phyloP scores from a whole-genome alignment of 495 filamentous ascomycete species.

The Thermochaetoides thermophila region DNA sequence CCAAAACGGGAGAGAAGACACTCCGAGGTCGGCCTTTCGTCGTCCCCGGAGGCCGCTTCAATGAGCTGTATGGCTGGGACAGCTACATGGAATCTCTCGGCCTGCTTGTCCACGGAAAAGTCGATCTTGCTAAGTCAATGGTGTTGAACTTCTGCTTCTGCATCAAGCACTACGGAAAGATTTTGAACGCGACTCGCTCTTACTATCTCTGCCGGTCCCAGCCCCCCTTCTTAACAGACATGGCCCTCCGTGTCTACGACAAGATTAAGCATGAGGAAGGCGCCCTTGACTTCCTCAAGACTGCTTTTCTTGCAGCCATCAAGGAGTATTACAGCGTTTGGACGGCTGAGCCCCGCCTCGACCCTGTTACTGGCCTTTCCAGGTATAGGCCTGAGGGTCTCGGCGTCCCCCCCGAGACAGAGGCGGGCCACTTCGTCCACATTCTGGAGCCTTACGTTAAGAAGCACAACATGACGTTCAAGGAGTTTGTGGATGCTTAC shows the following conservation, averaged over 20 bases:
- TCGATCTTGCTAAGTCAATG: slow-evolving; percentile 81
- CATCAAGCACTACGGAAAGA: slow-evolving; percentile 96
- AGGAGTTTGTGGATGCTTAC: slow-evolving; percentile 75
- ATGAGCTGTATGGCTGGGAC: slow-evolving; percentile 95
- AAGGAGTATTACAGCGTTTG: slow-evolving; percentile 94
- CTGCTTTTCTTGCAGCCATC: slow-evolving; percentile 74
- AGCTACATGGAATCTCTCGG: slow-evolving; percentile 93
- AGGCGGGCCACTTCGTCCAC: slow-evolving; percentile 75
- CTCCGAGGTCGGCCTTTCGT: slow-evolving; percentile 81
- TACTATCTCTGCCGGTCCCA: slow-evolving; percentile 92
- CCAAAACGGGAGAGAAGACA: slow-evolving; percentile 46
- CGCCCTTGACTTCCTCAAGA: slow-evolving; percentile 60
- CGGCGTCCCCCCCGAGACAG: slow-evolving; percentile 89
- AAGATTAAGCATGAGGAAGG: slow-evolving; percentile 69
- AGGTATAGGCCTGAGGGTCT: slow-evolving; percentile 79
- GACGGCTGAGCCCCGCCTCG: slow-evolving; percentile 65
- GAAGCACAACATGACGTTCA: slow-evolving; percentile 67
- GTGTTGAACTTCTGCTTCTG: slow-evolving; percentile 92
- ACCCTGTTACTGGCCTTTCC: slow-evolving; percentile 69
- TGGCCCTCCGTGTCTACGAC: slow-evolving; percentile 82
- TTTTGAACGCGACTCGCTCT: slow-evolving; percentile 87
- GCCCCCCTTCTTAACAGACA: slow-evolving; percentile 93
- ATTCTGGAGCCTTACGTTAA: slow-evolving; percentile 73
- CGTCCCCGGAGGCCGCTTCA: slow-evolving; percentile 91
- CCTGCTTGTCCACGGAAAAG: slow-evolving; percentile 63